Evolutionary conservation across 768 basidiomycete species (phyloP).

Genomic region (Psilocybe cubensis): DNA sequence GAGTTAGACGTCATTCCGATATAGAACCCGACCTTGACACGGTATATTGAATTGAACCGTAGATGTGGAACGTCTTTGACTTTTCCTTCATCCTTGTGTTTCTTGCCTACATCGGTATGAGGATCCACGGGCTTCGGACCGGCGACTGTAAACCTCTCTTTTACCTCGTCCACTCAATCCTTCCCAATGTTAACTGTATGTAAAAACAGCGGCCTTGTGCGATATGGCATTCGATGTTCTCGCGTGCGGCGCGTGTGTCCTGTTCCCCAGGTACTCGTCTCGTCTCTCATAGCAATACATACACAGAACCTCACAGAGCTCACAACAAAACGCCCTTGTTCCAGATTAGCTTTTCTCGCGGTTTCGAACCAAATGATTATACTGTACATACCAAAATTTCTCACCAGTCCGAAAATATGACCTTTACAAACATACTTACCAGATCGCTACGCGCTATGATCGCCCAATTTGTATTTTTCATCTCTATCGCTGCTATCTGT

Average conservation of each 20-base stretch:
- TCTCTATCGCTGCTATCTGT: conserved; percentile 74
- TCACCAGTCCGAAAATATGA: too few relatives aligned
- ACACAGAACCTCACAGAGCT: background rate
- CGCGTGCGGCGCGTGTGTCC: conserved; percentile 82
- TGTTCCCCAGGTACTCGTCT: conserved; percentile 70
- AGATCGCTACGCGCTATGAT: conserved; percentile 87
- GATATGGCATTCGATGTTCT: conserved; percentile 81
- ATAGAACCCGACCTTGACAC: too few relatives aligned
- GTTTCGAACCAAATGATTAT: conserved; percentile 80
- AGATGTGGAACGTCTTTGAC: conserved; percentile 95
- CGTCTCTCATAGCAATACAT: background rate
- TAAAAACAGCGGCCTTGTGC: conserved; percentile 46
- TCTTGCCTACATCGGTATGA: conserved; percentile 64
- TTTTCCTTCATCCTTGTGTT: conserved; percentile 74
- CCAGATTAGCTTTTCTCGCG: conserved; percentile 78
- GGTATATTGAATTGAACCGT: background rate
- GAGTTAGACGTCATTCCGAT: conserved; percentile 9
- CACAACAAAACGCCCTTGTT: background rate
- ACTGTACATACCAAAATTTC: conserved; percentile 49
- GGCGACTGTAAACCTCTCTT: conserved; percentile 48
- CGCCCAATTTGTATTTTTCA: conserved; percentile 77
- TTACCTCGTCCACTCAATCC: background rate
- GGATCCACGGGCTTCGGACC: conserved; percentile 62
- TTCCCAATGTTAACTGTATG: background rate
- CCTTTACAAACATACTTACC: too few relatives aligned